Evolutionary conservation across 345 rosid species (phyloP), one percentile per base, ranked within the genome.

Genomic region (Dipteronia sinensis): DNA sequence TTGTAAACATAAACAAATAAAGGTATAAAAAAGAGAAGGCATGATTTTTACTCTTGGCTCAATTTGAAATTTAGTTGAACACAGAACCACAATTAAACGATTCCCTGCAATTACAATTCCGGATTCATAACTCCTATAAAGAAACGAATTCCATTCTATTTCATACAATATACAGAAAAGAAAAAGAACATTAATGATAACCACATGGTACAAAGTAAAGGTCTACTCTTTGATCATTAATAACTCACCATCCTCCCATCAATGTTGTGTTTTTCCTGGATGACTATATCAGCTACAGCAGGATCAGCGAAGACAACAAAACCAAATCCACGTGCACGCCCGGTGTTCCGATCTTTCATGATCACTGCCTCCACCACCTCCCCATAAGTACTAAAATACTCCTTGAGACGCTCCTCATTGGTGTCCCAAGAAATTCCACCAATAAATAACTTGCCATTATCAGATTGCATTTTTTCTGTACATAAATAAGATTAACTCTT

Each of bases 401-500:
- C 98, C 86, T 89, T 94, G 82, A 96, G 94, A 69, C 94, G 81
- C 49, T 94, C 99, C 83, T 96, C 99, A 83, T 92, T 84, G 68
- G 99, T 94, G 85, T 96, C 99, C 99, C 99, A 96, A 10, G 99
- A 96, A 80, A 96, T 94, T 58, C 99, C 99, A 69, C 99, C 99
- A 47, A 96, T 88, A 86, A 96, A 96, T 62, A 96, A 81, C 87
- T 96, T 96, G 11, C 99, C 99, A 87, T 80, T 83, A 71, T 92
- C 99, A 31, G 97, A 88, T 88, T 94, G 94, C 99, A 96, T 96
- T 80, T 86, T 90, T 82, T 79, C 90, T 88, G 61, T 89, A 82
- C 9, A 34, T 4, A 42, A 8, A 42, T 0, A 42, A 42, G 46
- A 42, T 42, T 42, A 42, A 42, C 46, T 8, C 10, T 42, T 42